Base-by-base conservation (phyloP, 768 basidiomycete genomes). In the Cantharellus anzutake region DNA sequence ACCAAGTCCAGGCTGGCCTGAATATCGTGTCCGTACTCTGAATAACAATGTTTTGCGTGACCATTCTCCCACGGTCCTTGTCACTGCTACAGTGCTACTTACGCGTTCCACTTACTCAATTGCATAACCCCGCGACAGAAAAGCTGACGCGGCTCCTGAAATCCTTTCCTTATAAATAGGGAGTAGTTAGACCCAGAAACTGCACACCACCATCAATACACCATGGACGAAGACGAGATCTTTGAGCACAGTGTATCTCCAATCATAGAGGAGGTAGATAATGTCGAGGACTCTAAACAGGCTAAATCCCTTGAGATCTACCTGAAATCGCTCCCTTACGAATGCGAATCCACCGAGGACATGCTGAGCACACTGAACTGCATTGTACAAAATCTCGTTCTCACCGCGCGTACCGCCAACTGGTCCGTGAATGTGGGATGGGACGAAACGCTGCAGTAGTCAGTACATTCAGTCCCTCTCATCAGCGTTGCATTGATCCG, bases 361-460 rank as follows among this genome's bases (percentile, higher is more conserved):
- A 89, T 90, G 85, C 78, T 83, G 58, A 67, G 70, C 38, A 78
- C 79, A 63, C 76, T 89, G 4, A 82, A 85, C 65, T 67, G 74
- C 56, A 86, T 90, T 63, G 74, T 87, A 5, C 74, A 77, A 51
- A 84, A 78, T 70, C 78, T 90, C 52, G 71, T 74, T 62, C 72
- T 86, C 34, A 84, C 83, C 63, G 82, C 80, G n/a, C 79, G 80
- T 67, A 73, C 82, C 56, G 81, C 80, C 72, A 83, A 84, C 64
- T 90, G 86, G 86, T 71, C 78, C 41, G 73, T 79, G 20, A 73
- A 87, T 50, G 78, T 80, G 37, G 81, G 80, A 4, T 90, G 86
- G 86, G 85, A 88, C 69, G 82, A 81, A 16, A 75, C 82, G 71
- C 72, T 90, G 40, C 84, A 87, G 72, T 86, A 84, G 86, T 82